Percentiles rank a stretch among this genome's conserved stretches.
These are phyloP conservation scores for Suhomyces coccinellae DNA, from an alignment of 1,139 yeast species.

Conservation along the genomic window DNA sequence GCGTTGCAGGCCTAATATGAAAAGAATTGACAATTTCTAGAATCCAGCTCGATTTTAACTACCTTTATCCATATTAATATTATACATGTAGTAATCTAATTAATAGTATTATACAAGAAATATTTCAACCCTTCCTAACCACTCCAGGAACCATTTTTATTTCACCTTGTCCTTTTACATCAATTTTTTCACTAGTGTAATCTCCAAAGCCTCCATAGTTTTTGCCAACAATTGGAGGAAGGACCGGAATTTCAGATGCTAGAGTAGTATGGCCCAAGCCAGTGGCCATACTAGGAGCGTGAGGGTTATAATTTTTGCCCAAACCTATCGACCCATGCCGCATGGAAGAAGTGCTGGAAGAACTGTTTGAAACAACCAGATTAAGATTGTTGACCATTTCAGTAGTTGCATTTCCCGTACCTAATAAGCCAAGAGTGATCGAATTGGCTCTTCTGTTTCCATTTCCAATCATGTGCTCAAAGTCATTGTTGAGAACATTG, in stretches of 20 bases:
- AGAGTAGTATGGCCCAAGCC: conserved; percentile 1
- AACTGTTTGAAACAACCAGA: conserved; percentile 9
- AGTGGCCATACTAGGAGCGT: conserved; percentile 3
- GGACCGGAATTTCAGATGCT: conserved; percentile 7
- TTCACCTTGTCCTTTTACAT: conserved; percentile 1
- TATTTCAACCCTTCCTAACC: neutral
- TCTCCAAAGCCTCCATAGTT: conserved; percentile 2
- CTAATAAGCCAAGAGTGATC: conserved; percentile 15
- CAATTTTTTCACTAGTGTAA: conserved; percentile 2
- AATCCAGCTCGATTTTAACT: too few relatives aligned
- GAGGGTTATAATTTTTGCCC: conserved; percentile 6
- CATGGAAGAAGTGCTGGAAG: conserved; percentile 6
- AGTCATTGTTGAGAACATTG: conserved; percentile 11
- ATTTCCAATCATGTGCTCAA: conserved; percentile 11
- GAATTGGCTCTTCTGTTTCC: conserved; percentile 15
- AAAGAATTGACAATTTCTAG: too few relatives aligned
- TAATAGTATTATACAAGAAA: neutral
- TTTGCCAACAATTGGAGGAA: conserved; percentile 11
- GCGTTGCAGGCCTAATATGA: too few relatives aligned
- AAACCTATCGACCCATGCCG: conserved; percentile 5
- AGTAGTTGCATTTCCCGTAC: conserved; percentile 4
- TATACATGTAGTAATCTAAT: neutral
- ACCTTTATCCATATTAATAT: too few relatives aligned
- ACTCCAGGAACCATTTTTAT: conserved; percentile 7
- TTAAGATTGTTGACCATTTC: conserved; percentile 6